A percentile compares a stretch with the other conserved stretches of the same genome.
Conservation (phyloP, 805 yeast genomes). For the Zygosaccharomyces bisporus region DNA sequence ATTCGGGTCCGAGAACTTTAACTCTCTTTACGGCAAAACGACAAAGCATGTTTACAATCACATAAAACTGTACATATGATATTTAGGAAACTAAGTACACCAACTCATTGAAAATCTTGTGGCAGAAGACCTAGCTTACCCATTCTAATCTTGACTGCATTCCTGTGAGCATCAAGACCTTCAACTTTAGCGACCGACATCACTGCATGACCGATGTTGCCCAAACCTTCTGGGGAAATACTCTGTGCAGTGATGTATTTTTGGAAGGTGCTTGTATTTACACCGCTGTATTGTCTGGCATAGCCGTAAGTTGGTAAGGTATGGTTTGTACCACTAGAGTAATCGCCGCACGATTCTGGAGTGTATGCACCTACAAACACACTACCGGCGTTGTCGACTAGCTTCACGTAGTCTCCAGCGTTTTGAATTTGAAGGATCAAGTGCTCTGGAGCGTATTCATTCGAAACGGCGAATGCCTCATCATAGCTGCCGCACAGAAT, state of each 20-base stretch:
- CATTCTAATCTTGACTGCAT: conserved; percentile 94
- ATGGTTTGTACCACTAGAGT: conserved; percentile 97
- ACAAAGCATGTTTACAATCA: not conserved
- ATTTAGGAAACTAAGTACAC: not conserved
- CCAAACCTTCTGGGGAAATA: conserved; percentile 78
- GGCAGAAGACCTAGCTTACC: conserved; percentile 63
- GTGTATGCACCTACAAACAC: conserved; percentile 95
- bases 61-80: conserved; percentile 1
- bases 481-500: conserved; percentile 63
- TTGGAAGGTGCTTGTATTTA: conserved; percentile 92
- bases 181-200: conserved; percentile 94
- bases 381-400: conserved; percentile 90
- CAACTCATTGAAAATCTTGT: conserved; percentile 28
- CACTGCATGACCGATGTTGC: conserved; percentile 90
- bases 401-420: conserved; percentile 66
- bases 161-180: conserved; percentile 95
- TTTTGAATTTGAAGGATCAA: conserved; percentile 84
- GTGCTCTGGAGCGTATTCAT: conserved; percentile 96
- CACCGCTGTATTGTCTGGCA: conserved; percentile 96
- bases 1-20: not conserved
- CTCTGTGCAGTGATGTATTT: conserved; percentile 93
- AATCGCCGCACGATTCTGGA: conserved; percentile 98
- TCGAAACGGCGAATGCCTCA: conserved; percentile 83
- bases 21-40: not conserved
- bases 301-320: conserved; percentile 98